Base-by-base conservation (phyloP, 1,139 yeast species). In the Petasospora rhodanensis region DNA sequence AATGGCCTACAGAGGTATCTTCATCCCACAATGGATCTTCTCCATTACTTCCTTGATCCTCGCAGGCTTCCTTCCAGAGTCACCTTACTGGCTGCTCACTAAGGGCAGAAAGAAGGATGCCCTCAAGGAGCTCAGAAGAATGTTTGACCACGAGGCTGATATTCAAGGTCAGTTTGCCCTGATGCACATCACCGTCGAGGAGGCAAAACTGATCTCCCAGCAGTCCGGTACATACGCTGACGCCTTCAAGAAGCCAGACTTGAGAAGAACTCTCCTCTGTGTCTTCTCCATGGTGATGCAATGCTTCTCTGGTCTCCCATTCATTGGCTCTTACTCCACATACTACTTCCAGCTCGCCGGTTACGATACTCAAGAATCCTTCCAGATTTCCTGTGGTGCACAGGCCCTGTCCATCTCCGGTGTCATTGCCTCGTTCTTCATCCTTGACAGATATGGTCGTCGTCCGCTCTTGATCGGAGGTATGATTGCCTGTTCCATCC, bases 261-360 rank as follows among this genome's bases (percentile, higher is more conserved):
- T 61, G 13, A 64, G 76, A 51, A 65, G 79, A 60, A 73, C 79
- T 4, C 55, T 72, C 41, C 49, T 73, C 24, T 62, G 74, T 12
- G 50, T 67, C 18, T 38, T 66, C 24, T 55, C 62, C 7, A 72
- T 71, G 66, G 43, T 66, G 33, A 58, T 65, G 42, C 78, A 73
- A 47, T 59, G 64, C 31, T 58, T 68, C 43, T 64, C 73, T 31
- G 79, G 79, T 40, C 62, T 73, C 6, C 54, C 71, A 6, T 65
- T 71, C 46, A 68, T 68, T 64, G 43, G 49, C 15, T 68, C 66
- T 28, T 72, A 70, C 31, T 55, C 64, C 14, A 55, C 66, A 4
- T 60, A 58, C 34, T 59, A 59, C 42, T 61, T 48, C 37, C 51
- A 56, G 39, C 52, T 52, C 28, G 55, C 63, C 6, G 66, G 66